Base-by-base conservation (phyloP, 768 basidiomycete species). In the Hericium erinaceus region DNA sequence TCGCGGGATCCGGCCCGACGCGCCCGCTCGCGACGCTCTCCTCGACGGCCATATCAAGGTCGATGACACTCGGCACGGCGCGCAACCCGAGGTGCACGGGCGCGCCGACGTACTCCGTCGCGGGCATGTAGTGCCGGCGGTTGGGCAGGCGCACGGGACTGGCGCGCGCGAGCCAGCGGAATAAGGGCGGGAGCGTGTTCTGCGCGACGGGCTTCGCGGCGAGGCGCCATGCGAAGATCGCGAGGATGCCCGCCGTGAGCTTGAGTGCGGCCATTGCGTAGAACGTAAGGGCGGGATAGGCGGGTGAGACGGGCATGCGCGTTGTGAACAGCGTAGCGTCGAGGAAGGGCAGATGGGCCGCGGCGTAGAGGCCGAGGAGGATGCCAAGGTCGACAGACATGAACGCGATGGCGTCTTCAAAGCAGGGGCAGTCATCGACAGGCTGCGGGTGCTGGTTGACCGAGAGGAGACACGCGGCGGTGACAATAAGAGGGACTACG, bases 341-440 rank as follows among this genome's bases (percentile, higher is more conserved):
- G 56, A 76, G 66, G n/a, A 75, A 78, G 7, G 60, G 60, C 44
- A 70, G 69, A 40, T 75, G 77, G 11, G 57, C 63, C 66, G 76
- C 76, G 28, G 70, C 75, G 93, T 94, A 97, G 48, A 80, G 76
- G 0, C 82, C 83, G 0, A 93, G 67, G 22, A 81, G 72, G 18
- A 77, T 74, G n/a, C 95, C 95, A 39, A 88, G 74, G 16, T 90
- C 77, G 44, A 93, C 93, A 24, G 89, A 85, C n/a, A 89, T 73
- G 61, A 94, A 87, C 0, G 95, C 93, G 53, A 98, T 95, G 3
- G 95, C 92, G 66, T 98, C 95, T 67, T 97, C 95, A 70, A 97
- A 99, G 71, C 95, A 98, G 2, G 95, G 95, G 63, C 95, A 98
- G 65, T 95, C 92, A 57, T 98, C 95, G 9, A 95, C 89, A 0